Evolutionary conservation across 2,329 filamentous ascomycete species (phyloP).

Genomic region (Arthrobotrys iridis): DNA sequence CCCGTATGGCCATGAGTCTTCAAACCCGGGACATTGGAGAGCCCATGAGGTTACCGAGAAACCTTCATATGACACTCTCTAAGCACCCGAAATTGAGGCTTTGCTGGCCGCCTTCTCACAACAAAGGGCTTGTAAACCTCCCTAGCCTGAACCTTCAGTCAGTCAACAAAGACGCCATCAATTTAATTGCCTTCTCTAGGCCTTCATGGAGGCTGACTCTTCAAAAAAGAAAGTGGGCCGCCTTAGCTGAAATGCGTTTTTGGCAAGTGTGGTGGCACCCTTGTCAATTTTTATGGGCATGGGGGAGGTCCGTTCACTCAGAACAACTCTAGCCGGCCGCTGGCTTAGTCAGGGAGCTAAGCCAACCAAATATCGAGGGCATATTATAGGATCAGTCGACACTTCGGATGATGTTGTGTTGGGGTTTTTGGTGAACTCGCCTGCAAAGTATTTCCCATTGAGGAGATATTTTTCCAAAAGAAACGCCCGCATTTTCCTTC

Average conservation of each 20-base stretch:
- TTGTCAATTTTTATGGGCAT: background rate
- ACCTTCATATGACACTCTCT: slow-evolving; percentile 38
- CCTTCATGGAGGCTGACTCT: slow-evolving; percentile 52
- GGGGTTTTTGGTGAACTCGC: slow-evolving; percentile 17
- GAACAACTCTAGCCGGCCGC: slow-evolving; percentile 48
- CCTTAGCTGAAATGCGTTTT: slow-evolving; percentile 54
- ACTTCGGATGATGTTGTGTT: slow-evolving; percentile 13
- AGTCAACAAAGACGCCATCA: slow-evolving; percentile 51
- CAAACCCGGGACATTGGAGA: slow-evolving; percentile 38
- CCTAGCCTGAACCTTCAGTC: slow-evolving; percentile 35
- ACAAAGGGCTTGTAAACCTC: slow-evolving; percentile 30
- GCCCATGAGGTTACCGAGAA: slow-evolving; percentile 39
- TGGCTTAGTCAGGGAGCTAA: slow-evolving; percentile 40
- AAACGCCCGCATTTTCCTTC: slow-evolving; percentile 1
- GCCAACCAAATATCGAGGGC: background rate
- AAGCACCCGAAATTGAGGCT: slow-evolving; percentile 47
- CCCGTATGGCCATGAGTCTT: slow-evolving; percentile 36
- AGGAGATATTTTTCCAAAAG: slow-evolving; percentile 46
- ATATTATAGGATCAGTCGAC: slow-evolving; percentile 20
- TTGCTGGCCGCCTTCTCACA: slow-evolving; percentile 46
- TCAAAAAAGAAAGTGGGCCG: slow-evolving; percentile 45
- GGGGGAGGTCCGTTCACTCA: slow-evolving; percentile 27
- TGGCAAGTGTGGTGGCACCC: slow-evolving; percentile 50
- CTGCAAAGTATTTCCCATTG: slow-evolving; percentile 48
- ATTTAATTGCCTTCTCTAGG: slow-evolving; percentile 52